Base-by-base conservation (phyloP, 202 grass and related monocot genomes). In the Setaria viridis region DNA sequence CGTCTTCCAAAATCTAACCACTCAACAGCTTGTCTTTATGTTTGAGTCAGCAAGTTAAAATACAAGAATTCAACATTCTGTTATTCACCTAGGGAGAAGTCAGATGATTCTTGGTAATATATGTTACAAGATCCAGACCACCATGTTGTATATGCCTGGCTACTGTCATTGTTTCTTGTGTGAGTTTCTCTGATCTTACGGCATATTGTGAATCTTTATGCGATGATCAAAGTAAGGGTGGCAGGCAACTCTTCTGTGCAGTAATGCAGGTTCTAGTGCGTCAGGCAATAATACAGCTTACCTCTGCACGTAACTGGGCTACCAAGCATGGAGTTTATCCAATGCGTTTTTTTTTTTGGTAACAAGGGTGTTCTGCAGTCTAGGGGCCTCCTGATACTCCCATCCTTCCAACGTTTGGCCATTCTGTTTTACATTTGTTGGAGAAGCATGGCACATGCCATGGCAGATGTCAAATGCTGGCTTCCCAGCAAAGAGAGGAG, bases 121-220 rank as follows among this genome's bases (percentile, higher is more conserved):
- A 7, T 25, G 33, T 14, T n/a, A 14, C 47, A 41, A 15, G 68
- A 16, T 67, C 67, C 47, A 39, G 45, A 37, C 16, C 10, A 47
- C 13, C 62, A 41, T 11, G 16, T 25, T 57, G 50, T 15, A 62
- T 64, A 20, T 79, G 45, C 11, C 15, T 66, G 33, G 45, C 33
- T 20, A 56, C 20, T 65, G 6, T 67, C 48, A 20, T 7, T 74
- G 48, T 73, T 84, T 74, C 80, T 37, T 65, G 14, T 65, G 14
- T 34, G 9, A 35, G 9, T 39, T 84, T 19, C 35, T 69, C 11
- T 58, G 48, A 80, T 74, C 20, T 17, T 11, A 42, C 11, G 8
- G 2, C 33, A 60, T 43, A 14, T 21, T 86, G 37, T 46, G 2
- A 59, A 67, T 62, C 30, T 16, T 16, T 42, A 50, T 62, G 33